Base-by-base conservation (phyloP, 495 filamentous ascomycete genomes). In the Hypoxylon lenormandii region DNA sequence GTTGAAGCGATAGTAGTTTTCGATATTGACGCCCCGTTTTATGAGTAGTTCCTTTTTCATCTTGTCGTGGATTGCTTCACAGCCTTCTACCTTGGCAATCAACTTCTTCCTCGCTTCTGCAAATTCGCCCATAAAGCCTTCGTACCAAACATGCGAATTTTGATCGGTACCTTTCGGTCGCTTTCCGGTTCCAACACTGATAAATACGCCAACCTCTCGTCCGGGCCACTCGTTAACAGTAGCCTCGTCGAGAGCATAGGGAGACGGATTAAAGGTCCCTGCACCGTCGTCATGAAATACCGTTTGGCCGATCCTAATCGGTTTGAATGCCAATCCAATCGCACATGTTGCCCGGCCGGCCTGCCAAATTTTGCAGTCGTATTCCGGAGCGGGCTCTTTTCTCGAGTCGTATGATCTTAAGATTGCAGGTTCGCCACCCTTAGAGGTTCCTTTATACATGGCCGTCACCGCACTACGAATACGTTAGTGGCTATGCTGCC, bases 1-100 rank as follows among this genome's bases (percentile, higher is more conserved):
- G 64, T 98, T 98, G 22, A 97, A 83, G n/a, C 95, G 91, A 78
- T 93, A 96, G 83, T 98, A 98, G 77, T 97, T 93, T 57, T 97
- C 93, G 48, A 88, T 86, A 66, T 88, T 91, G 52, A 97, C 92
- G 18, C 90, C 87, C 26, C 92, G 87, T 76, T 90, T 90, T 11
- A 86, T 81, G 18, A 98, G 83, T 53, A 91, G 86, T 19, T 94
- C 91, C 36, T 79, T 79, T 48, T 91, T 83, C 90, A 98, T 96
- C 53, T 86, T 81, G 66, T 90, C 87, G 77, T 98, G 96, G 13
- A 92, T 97, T 62, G 87, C 88, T 74, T 98, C 95, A 79, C 96
- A 98, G 42, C 90, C 92, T 75, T 98, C 95, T 52, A 97, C 96
- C 77, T 98, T 97, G 1, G 88, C 72, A 26, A 97, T 92, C 58